Percentiles rank a stretch among this genome's conserved stretches.
Conservation (phyloP, 495 filamentous ascomycete genomes). For the Copromyces sp. region DNA sequence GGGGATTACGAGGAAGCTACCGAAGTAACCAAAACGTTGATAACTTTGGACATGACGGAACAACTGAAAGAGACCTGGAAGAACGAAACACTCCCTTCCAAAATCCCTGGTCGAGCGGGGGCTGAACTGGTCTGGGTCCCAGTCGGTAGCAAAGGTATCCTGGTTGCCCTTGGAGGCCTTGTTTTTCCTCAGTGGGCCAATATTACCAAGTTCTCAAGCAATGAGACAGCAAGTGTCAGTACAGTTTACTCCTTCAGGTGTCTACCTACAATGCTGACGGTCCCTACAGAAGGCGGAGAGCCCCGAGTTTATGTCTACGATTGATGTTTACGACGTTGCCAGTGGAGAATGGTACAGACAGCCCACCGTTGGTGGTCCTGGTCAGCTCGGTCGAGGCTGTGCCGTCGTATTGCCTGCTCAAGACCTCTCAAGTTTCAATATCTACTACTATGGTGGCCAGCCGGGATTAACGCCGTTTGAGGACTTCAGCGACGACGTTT, state of each 20-base stretch:
- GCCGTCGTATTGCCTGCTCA: slow-evolving; percentile 52
- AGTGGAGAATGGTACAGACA: slow-evolving; percentile 51
- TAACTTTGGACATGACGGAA: slow-evolving; percentile 48
- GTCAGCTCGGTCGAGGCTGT: slow-evolving; percentile 53
- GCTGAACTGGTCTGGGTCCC: slow-evolving; percentile 64
- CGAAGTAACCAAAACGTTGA: slow-evolving; percentile 39
- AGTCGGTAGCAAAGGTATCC: slow-evolving; percentile 48
- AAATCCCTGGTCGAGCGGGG: slow-evolving; percentile 45
- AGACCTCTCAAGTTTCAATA: slow-evolving; percentile 55
- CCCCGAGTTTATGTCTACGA: slow-evolving; percentile 50
- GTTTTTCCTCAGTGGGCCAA: slow-evolving; percentile 36
- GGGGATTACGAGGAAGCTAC: slow-evolving; percentile 27
- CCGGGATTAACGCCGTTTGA: slow-evolving; percentile 4
- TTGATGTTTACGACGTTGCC: slow-evolving; percentile 61
- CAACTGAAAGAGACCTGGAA: slow-evolving; percentile 42
- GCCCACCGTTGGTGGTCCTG: slow-evolving; percentile 46
- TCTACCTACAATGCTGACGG: slow-evolving; percentile 6
- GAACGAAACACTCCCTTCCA: slow-evolving; percentile 43
- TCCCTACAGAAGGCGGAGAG: slow-evolving; percentile 30
- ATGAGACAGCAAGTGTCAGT: slow-evolving; percentile 36
- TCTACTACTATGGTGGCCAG: slow-evolving; percentile 67
- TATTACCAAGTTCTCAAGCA: slow-evolving; percentile 15
- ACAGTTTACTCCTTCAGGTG: neutral
- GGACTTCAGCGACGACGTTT: slow-evolving; percentile 53
- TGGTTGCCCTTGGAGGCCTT: slow-evolving; percentile 62